Conservation (phyloP, 495 filamentous ascomycete species). For the Cercophora newfieldiana region DNA sequence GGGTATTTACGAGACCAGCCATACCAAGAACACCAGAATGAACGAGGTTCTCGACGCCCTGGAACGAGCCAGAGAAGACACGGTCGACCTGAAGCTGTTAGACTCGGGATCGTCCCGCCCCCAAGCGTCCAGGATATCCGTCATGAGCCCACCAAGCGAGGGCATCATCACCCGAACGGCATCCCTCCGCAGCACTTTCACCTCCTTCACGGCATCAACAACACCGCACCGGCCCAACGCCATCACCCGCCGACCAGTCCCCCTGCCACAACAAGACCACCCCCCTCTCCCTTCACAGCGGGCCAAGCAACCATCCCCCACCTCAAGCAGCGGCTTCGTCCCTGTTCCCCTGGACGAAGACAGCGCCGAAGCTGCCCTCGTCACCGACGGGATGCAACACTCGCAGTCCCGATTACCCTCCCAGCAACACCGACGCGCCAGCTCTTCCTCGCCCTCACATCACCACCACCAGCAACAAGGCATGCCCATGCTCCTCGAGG, state of each 20-base stretch:
- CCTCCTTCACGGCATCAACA: constrained; percentile 8
- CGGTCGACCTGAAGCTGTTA: constrained; percentile 26
- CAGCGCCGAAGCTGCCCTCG: constrained; percentile 25
- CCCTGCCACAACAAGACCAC: background rate
- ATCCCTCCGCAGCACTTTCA: constrained; percentile 35
- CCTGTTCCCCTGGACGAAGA: constrained; percentile 29
- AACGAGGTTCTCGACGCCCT: constrained; percentile 27
- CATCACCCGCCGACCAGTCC: constrained; percentile 19
- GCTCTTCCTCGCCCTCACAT: background rate
- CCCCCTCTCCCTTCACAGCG: background rate
- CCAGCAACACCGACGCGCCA: background rate
- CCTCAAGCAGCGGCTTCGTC: constrained; percentile 3
- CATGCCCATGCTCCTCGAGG: constrained; percentile 30
- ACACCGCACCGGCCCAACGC: background rate
- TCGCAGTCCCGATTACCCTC: background rate
- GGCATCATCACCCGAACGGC: constrained; percentile 36
- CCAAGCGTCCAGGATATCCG: background rate
- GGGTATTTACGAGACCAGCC: constrained; percentile 34
- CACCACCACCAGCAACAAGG: constrained; percentile 9
- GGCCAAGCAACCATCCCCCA: background rate
- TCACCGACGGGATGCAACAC: constrained; percentile 22
- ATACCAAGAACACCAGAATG: constrained; percentile 26
- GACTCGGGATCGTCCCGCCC: constrained; percentile 15
- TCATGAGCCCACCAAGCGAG: constrained; percentile 31
- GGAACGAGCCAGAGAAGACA: constrained; percentile 26